Evolutionary conservation across 805 yeast species (phyloP), one percentile per base, ranked within the genome.

Genomic region (Lipomyces kockii): DNA sequence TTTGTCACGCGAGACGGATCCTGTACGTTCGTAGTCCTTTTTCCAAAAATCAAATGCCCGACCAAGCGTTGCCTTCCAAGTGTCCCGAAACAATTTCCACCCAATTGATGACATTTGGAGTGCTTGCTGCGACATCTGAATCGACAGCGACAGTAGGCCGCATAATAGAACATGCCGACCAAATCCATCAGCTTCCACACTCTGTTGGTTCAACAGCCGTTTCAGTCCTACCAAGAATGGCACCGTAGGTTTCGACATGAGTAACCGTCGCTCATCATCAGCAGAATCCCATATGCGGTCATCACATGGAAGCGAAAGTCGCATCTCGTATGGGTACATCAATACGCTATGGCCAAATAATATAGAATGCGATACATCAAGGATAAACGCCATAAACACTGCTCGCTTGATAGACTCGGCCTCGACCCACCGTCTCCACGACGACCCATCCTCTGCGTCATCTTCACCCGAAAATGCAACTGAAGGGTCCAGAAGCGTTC

Each of bases 351-450:
- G 97, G 3, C 96, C 90, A 76, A 89, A 91, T 58, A 90, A 84
- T 12, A 89, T 85, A 46, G 92, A 89, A 79, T 92, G 96, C 1
- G 89, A 83, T 1, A 89, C 87, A 77, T 91, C 97, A 73, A 89
- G 81, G 75, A 89, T 89, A 75, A 91, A 92, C 11, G 96, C 92
- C 86, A 90, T 86, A 67, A 88, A 85, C 0, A 96, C 90, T 0
- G 89, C 84, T 65, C 97, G 79, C 76, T 91, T 91, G 83, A 89
- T 81, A 51, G 88, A 85, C 77, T 91, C 97, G 49, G 86, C 85
- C 65, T 90, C 91, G 11, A 91, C 89, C 97, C 97, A 92, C 70
- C 84, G 81, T 77, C 82, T 72, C 84, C 86, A 83, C 73, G 87
- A 74, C 56, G 75, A 74, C 71, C 53, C 64, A 29, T 63, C n/a